Base-by-base conservation (phyloP, 768 basidiomycete species). In the Leucocoprinus birnbaumii region DNA sequence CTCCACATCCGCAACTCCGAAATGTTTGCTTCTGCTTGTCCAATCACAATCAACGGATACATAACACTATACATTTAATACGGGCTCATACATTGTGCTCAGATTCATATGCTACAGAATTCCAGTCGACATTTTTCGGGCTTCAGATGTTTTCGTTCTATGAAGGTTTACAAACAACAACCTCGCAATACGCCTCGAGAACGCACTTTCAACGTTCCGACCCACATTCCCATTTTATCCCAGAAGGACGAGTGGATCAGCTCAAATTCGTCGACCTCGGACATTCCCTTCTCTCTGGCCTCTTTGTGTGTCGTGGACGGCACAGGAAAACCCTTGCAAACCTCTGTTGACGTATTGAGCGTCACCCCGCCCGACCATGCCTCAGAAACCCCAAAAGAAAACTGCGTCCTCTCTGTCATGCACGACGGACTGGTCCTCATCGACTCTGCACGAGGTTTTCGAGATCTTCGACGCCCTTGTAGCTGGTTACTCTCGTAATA, bases 381-480 rank as follows among this genome's bases (percentile, higher is more conserved):
- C 60, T 64, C 40, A 62, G 58, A 44, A 13, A 40, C 48, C 19
- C 67, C 53, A 60, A 74, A 58, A 45, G 71, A 71, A 44, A 66
- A 51, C 53, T 66, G 65, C 21, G 71, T 73, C 57, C 63, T 67
- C 61, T 77, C 67, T 3, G 73, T 71, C 41, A 62, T 62, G 55
- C 73, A 70, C 14, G 74, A 76, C 18, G 67, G 61, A 45, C 59
- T 68, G 21, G 65, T 65, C 31, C 62, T 62, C 40, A 66, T 59
- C 10, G 70, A 68, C 16, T 59, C 55, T 14, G 56, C 34, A 46
- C 43, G 48, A 22, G 37, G 47, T 16, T 16, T 43, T 27, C 45
- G 46, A 41, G 45, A 48, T 26, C 37, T 35, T 42, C 55, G 37
- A 16, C 44, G 49, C 27, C 40, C 55, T 24, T 45, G 31, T 21